These are phyloP conservation scores for Neurospora sp. DNA, from an alignment of 495 filamentous ascomycete genomes.

Conservation along the genomic window DNA sequence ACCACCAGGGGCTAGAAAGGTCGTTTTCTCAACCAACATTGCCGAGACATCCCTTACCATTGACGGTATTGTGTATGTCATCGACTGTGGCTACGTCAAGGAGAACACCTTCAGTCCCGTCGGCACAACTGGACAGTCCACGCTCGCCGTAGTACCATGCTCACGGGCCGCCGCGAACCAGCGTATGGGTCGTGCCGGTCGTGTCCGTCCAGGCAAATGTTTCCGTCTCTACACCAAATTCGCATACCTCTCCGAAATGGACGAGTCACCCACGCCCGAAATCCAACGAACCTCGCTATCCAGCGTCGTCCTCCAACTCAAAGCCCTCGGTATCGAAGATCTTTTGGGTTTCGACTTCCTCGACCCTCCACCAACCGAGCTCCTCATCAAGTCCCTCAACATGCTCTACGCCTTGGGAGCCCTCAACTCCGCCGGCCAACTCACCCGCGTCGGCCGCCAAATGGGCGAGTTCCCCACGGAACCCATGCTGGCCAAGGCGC, in stretches of 20 bases:
- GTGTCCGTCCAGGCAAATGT: constrained; percentile 87
- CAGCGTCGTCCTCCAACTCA: constrained; percentile 73
- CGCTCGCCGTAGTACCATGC: constrained; percentile 80
- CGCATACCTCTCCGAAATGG: constrained; percentile 89
- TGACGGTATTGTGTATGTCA: constrained; percentile 85
- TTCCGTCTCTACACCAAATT: constrained; percentile 94
- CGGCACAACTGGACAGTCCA: constrained; percentile 76
- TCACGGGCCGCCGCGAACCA: constrained; percentile 94
- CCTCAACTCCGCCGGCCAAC: constrained; percentile 77
- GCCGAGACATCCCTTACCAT: constrained; percentile 85
- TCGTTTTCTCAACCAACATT: constrained; percentile 84
- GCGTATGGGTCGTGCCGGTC: constrained; percentile 81
- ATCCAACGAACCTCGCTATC: constrained; percentile 89
- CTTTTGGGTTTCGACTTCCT: constrained; percentile 94
- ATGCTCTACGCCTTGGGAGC: constrained; percentile 88
- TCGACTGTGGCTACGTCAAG: constrained; percentile 88
- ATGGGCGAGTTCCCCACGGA: constrained; percentile 97
- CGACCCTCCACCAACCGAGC: constrained; percentile 86
- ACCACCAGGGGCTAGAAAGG: constrained; percentile 68
- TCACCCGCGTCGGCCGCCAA: constrained; percentile 86
- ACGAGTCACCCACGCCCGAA: constrained; percentile 86
- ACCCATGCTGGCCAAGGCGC: constrained; percentile 82
- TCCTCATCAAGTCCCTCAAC: constrained; percentile 82
- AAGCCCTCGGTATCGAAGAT: constrained; percentile 87
- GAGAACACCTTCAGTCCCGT: constrained; percentile 87